Evolutionary conservation across 805 yeast genomes (phyloP), one percentile per base, ranked within the genome.

Genomic region (Wickerhamia fluorescens): DNA sequence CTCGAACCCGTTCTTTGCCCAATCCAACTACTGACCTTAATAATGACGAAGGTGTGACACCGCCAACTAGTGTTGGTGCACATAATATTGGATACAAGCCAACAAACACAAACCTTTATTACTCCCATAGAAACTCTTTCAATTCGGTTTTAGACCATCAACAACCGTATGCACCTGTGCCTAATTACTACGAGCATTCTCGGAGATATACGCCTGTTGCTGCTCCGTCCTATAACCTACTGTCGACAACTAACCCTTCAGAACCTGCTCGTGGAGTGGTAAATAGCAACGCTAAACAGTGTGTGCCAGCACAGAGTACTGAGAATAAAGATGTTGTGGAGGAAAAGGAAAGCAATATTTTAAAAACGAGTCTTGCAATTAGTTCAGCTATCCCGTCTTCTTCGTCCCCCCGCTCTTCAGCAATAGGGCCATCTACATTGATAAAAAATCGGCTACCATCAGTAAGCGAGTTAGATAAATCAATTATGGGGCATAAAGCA

Each of bases 401-500:
- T 2, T 27, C 19, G 5, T 17, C 34, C 4, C 14, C 38, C 11
- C 28, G 18, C 13, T 27, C 31, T 10, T 24, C 27, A 8, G 17
- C 23, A 22, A 14, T 28, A 14, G 13, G 17, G n/a, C 15, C 12
- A 9, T 22, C 30, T 16, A 4, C 25, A 3, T 20, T n/a, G 16
- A 10, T 24, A 4, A 44, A 39, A 23, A 41, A 48, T 20, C 50
- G 43, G 24, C 43, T 60, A 14, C 66, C 66, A 4, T 52, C 59
- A 6, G 62, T 60, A 20, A 49, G 53, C 20, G 66, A 60, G 35
- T 43, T 60, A 22, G 59, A 56, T n/a, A 54, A 51, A 28, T 46
- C 56, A 16, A 45, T 58, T 20, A 45, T 51, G 16, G 31, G 22
- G 8, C 33, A 24, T 10, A 29, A 25, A 7, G n/a, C n/a, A n/a